A percentile compares a stretch with the other conserved stretches of the same genome.
Evolutionary conservation across 768 basidiomycete genomes (phyloP).

Genomic region (Lactifluus volemus): DNA sequence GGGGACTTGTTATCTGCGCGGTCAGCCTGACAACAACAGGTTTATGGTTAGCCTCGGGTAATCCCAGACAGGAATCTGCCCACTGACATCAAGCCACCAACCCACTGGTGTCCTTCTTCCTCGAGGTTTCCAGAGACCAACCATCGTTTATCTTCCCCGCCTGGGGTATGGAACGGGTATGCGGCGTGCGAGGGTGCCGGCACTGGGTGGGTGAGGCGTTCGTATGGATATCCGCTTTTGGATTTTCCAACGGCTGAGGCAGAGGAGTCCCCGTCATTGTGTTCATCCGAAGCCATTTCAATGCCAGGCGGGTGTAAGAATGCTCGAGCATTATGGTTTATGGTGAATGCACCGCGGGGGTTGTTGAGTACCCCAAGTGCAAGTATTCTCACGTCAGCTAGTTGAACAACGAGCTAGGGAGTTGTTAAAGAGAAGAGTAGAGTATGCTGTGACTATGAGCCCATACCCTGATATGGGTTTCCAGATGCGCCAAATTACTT

Average conservation of each 20-base stretch:
- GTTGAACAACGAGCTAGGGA: slow-evolving; percentile 53
- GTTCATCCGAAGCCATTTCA: slow-evolving; percentile 23
- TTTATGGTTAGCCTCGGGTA: background rate
- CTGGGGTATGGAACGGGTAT: slow-evolving; percentile 68
- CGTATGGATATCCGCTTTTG: slow-evolving; percentile 15
- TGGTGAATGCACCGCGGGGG: slow-evolving; percentile 44
- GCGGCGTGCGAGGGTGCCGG: slow-evolving; percentile 47
- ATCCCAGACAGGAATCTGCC: background rate
- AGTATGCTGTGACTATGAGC: slow-evolving; percentile 19
- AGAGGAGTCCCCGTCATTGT: background rate
- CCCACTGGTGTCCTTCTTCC: slow-evolving; percentile 60
- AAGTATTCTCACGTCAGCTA: slow-evolving; percentile 64
- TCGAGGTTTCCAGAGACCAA: slow-evolving; percentile 39
- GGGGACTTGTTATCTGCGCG: slow-evolving; percentile 45
- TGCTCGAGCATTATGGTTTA: slow-evolving; percentile 60
- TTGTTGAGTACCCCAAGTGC: slow-evolving; percentile 58
- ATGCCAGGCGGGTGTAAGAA: slow-evolving; percentile 67
- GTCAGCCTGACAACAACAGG: slow-evolving; percentile 39
- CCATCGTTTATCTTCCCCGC: slow-evolving; percentile 63
- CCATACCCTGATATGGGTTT: slow-evolving; percentile 53
- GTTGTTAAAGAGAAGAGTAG: background rate
- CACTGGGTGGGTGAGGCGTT: slow-evolving; percentile 44
- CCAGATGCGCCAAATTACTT: slow-evolving; percentile 56
- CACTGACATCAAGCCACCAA: slow-evolving; percentile 59
- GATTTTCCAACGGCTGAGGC: background rate